These are phyloP conservation scores for Acer saccharum DNA, from an alignment of 345 rosid genomes.

Conservation along the genomic window DNA sequence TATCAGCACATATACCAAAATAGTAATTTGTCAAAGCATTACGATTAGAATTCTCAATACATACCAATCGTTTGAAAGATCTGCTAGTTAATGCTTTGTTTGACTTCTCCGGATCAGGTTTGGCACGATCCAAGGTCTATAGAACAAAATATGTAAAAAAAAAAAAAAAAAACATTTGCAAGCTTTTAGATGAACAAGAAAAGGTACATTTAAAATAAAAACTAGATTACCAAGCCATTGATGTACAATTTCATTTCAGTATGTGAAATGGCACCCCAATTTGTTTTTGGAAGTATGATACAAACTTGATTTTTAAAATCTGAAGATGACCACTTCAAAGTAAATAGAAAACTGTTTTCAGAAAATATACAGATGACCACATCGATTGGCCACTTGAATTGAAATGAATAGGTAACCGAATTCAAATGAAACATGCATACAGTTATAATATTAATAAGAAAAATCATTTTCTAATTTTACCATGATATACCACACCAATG, in stretches of 20 bases:
- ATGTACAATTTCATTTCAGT: background rate
- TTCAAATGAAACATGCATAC: background rate
- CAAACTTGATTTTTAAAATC: background rate
- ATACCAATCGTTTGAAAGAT: slow-evolving; percentile 70
- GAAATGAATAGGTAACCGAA: background rate
- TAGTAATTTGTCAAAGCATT: background rate
- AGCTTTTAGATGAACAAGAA: background rate
- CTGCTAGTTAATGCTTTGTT: slow-evolving; percentile 40
- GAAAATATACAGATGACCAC: background rate
- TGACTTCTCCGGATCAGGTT: slow-evolving; percentile 53
- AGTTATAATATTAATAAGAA: background rate
- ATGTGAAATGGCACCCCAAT: background rate
- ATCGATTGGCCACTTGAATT: background rate
- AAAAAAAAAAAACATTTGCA: too few species aligned
- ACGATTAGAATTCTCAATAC: slow-evolving; percentile 20
- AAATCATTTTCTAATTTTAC: background rate
- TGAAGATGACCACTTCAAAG: background rate
- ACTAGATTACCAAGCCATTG: background rate
- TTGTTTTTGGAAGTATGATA: background rate
- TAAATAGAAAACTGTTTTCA: background rate
- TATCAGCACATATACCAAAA: slow-evolving; percentile 3
- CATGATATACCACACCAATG: background rate
- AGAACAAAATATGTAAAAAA: background rate
- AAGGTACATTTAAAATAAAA: background rate
- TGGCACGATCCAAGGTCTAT: slow-evolving; percentile 70